Percentiles rank a stretch among this genome's conserved stretches.
These are phyloP conservation scores for Camellia oleifera DNA, from an alignment of 179 eudicot genomes.

Conservation along the genomic window DNA sequence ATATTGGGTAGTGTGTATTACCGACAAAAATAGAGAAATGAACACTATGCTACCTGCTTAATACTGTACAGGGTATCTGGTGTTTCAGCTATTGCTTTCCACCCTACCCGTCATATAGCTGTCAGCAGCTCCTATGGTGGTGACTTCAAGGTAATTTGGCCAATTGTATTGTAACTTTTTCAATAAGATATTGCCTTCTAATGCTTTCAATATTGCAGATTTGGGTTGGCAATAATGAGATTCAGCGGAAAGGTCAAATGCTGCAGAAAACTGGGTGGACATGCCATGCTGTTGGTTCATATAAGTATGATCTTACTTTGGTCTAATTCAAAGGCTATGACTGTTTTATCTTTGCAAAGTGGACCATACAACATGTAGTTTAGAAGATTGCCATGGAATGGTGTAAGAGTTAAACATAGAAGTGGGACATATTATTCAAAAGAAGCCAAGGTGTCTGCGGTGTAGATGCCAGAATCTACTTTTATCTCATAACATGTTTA, in stretches of 20 bases:
- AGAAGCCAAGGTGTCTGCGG: no score
- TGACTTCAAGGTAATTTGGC: constrained; percentile 70
- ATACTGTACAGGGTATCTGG: constrained; percentile 58
- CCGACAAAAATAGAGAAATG: neutral
- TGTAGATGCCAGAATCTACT: no score
- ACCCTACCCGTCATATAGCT: constrained; percentile 63
- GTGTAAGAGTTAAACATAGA: neutral
- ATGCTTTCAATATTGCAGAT: constrained; percentile 41
- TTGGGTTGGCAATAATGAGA: constrained; percentile 49
- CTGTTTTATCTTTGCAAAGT: neutral
- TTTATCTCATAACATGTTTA: no score
- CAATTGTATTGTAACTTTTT: neutral
- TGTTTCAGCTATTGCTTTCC: constrained; percentile 73
- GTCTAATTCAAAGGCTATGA: neutral
- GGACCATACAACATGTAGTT: neutral
- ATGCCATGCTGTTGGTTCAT: constrained; percentile 96
- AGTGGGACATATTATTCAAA: neutral
- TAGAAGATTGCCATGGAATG: neutral
- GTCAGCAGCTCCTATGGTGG: constrained; percentile 82
- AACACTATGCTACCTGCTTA: constrained; percentile 10
- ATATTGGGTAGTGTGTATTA: neutral
- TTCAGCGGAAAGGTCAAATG: constrained; percentile 33
- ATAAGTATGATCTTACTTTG: constrained; percentile 50
- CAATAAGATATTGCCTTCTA: neutral
- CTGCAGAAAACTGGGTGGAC: constrained; percentile 64